Conservation (phyloP, 352 stramenopile species). For the Pythium chondricola region DNA sequence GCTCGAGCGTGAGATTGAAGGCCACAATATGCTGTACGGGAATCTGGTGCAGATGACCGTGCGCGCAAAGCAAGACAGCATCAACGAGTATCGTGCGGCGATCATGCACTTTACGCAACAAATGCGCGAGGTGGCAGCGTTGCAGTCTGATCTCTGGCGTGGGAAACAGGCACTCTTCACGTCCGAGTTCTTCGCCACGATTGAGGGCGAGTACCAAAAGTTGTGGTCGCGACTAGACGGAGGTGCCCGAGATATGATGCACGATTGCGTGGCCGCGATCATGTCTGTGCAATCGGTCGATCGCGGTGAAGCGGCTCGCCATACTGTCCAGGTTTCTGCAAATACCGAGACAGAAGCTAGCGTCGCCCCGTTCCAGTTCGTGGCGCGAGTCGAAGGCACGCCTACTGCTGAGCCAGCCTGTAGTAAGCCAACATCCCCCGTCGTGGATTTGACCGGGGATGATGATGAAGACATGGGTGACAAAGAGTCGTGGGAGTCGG, state of each 20-base stretch:
- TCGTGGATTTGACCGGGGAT: slow-evolving; percentile 14
- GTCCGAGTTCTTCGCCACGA: slow-evolving; percentile 22
- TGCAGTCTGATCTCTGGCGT: slow-evolving; percentile 50
- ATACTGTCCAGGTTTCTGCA: neutral
- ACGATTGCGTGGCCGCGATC: slow-evolving; percentile 2
- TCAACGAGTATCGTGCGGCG: slow-evolving; percentile 54
- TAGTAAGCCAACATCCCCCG: neutral
- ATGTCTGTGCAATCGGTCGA: slow-evolving; percentile 11
- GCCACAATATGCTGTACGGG: slow-evolving; percentile 54
- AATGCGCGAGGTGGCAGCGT: slow-evolving; percentile 47
- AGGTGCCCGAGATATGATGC: slow-evolving; percentile 46
- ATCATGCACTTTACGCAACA: slow-evolving; percentile 43
- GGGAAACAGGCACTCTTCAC: slow-evolving; percentile 29
- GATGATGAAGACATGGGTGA: slow-evolving; percentile 7
- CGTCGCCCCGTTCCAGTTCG: slow-evolving; percentile 13
- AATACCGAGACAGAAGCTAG: neutral
- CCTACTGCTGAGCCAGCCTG: neutral
- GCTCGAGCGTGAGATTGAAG: slow-evolving; percentile 34
- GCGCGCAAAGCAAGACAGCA: slow-evolving; percentile 55
- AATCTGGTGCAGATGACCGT: slow-evolving; percentile 57
- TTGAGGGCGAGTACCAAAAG: slow-evolving; percentile 38
- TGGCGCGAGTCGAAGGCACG: slow-evolving; percentile 3
- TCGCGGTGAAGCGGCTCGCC: neutral
- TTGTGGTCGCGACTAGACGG: slow-evolving; percentile 41
- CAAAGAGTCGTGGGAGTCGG: too few relatives aligned